These are phyloP conservation scores for Dothistroma pini DNA, from an alignment of 2,329 filamentous ascomycete genomes.

Conservation along the genomic window DNA sequence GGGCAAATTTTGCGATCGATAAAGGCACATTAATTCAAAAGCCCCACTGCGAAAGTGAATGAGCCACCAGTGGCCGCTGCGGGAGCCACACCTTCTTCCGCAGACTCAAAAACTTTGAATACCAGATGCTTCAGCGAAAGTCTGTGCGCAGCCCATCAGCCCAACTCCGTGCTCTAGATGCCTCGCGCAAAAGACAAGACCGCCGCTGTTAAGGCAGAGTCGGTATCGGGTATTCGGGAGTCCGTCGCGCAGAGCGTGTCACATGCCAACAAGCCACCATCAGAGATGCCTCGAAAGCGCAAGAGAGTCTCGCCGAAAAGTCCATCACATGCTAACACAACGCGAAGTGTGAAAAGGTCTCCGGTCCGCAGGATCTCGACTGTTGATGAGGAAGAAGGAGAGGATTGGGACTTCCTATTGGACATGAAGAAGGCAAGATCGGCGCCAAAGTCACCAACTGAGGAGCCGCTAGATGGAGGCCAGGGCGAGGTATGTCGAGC, in stretches of 20 bases:
- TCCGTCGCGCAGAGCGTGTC: background rate
- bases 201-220: background rate
- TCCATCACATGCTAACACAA: background rate
- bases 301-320: background rate
- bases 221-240: background rate
- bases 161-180: background rate
- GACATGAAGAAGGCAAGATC: background rate
- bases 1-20: background rate
- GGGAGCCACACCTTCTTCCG: no score
- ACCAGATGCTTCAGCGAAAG: background rate
- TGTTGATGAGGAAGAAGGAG: background rate
- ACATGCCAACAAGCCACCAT: background rate
- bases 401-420: background rate
- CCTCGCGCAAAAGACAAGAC: background rate
- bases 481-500: background rate
- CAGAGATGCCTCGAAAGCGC: background rate
- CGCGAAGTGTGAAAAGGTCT: background rate
- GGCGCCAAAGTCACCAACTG: background rate
- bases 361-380: background rate
- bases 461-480: background rate
- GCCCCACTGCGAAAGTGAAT: background rate
- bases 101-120: no score
- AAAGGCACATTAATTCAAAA: background rate
- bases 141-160: background rate
- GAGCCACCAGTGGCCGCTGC: no score